Evolutionary conservation across 352 stramenopile species (phyloP).

Genomic region (Pythium phragmitis): DNA sequence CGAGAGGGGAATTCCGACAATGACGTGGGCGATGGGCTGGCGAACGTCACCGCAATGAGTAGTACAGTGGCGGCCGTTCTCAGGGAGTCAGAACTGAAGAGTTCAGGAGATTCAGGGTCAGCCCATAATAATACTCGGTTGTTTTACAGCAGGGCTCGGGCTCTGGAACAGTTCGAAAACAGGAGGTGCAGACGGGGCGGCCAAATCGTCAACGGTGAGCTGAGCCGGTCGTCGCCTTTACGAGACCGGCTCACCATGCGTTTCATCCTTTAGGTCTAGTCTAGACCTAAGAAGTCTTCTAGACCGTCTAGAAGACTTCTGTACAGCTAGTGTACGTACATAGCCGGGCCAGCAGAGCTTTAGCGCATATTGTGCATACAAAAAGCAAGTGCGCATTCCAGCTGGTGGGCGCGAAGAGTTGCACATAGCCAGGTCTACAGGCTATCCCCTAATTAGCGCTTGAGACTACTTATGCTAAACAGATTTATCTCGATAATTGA

Average conservation of each 20-base stretch:
- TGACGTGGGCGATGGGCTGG: background rate
- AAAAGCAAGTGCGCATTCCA: background rate
- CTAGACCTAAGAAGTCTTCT: too few species aligned
- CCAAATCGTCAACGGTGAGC: background rate
- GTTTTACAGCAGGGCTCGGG: too few species aligned
- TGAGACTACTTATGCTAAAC: background rate
- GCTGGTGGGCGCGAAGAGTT: background rate
- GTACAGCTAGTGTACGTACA: background rate
- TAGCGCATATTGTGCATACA: background rate
- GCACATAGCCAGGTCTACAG: background rate
- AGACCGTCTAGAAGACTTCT: background rate
- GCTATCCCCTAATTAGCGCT: background rate
- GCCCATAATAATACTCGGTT: too few species aligned
- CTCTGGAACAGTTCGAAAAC: too few species aligned
- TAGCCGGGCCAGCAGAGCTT: background rate
- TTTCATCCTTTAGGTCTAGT: too few species aligned
- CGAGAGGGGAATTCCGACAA: background rate
- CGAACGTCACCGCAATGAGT: background rate
- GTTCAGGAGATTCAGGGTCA: too few species aligned
- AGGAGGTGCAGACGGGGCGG: too few species aligned
- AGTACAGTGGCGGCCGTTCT: background rate
- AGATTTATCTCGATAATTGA: background rate
- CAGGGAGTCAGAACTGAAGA: background rate
- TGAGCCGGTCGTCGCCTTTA: constrained; percentile 1
- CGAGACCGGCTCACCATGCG: constrained; percentile 3